Conservation (phyloP, 2,329 filamentous ascomycete species). For the Sarocladium brachiariae region DNA sequence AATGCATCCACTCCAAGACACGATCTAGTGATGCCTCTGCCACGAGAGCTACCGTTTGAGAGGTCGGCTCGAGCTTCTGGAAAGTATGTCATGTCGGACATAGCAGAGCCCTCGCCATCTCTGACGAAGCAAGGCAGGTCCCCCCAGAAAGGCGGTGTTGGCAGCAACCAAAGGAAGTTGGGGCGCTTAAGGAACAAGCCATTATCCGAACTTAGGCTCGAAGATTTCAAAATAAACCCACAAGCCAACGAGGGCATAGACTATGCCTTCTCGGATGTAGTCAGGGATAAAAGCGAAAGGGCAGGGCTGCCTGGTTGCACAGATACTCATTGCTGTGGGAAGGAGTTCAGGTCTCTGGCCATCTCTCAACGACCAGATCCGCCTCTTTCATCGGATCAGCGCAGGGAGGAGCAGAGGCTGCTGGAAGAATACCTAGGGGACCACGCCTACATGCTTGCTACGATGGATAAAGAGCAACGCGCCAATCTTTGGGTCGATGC, state of each 20-base stretch:
- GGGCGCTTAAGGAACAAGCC: slow-evolving; percentile 49
- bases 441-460: slow-evolving; percentile 49
- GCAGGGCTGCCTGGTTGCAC: slow-evolving; percentile 68
- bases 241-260: slow-evolving; percentile 61
- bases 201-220: slow-evolving; percentile 49
- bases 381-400: slow-evolving; percentile 27
- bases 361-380: slow-evolving; percentile 37
- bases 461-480: slow-evolving; percentile 54
- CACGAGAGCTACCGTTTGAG: slow-evolving; percentile 36
- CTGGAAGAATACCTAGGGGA: slow-evolving; percentile 53
- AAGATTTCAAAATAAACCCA: slow-evolving; percentile 80
- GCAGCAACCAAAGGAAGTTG: not conserved
- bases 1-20: slow-evolving; percentile 14
- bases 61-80: slow-evolving; percentile 15
- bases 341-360: slow-evolving; percentile 62
- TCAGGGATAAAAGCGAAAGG: slow-evolving; percentile 63
- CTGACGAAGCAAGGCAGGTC: not conserved
- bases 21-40: slow-evolving; percentile 27
- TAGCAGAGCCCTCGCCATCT: not conserved
- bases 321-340: slow-evolving; percentile 69
- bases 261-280: slow-evolving; percentile 68
- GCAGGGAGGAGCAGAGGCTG: slow-evolving; percentile 39
- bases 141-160: not conserved
- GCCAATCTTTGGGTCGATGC: slow-evolving; percentile 67
- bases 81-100: not conserved